These are phyloP conservation scores for Trichoderma semiorbis DNA, from an alignment of 2,329 filamentous ascomycete genomes.

Conservation along the genomic window DNA sequence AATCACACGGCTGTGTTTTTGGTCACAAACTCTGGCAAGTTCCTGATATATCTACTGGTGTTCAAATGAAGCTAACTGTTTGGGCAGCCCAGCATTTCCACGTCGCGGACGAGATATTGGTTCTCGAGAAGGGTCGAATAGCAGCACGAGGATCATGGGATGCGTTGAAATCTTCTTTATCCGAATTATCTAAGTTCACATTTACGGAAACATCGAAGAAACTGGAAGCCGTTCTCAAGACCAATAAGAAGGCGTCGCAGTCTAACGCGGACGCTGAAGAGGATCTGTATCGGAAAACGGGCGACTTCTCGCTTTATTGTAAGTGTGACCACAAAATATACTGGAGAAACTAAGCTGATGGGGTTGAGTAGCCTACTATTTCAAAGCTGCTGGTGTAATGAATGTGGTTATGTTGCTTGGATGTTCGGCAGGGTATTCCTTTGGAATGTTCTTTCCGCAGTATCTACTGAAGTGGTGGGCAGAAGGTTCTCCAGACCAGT, in stretches of 20 bases:
- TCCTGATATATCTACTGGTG: too few relatives aligned
- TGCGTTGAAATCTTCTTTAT: neutral
- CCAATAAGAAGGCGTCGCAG: neutral
- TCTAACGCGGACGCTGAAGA: neutral
- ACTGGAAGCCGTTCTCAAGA: neutral
- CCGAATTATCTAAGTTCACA: conserved; percentile 7
- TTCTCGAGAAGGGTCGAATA: conserved; percentile 36
- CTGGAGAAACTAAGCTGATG: neutral
- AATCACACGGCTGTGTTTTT: conserved; percentile 32
- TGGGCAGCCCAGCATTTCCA: conserved; percentile 34
- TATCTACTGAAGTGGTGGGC: conserved; percentile 42
- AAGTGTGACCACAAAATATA: neutral
- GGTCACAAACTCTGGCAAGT: conserved; percentile 27
- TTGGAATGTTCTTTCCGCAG: conserved; percentile 37
- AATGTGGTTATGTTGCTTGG: conserved; percentile 29
- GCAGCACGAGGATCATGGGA: conserved; percentile 38
- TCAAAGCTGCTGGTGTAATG: conserved; percentile 25
- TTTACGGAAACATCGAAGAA: neutral
- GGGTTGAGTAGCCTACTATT: conserved; percentile 29
- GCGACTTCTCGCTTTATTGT: conserved; percentile 38
- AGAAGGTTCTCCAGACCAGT: conserved; percentile 22
- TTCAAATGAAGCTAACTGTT: neutral
- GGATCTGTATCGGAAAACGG: conserved; percentile 24
- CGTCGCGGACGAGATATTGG: conserved; percentile 40
- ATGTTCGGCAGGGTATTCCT: conserved; percentile 28